Evolutionary conservation across 2,329 filamentous ascomycete genomes (phyloP), one percentile per base, ranked within the genome.

Genomic region (Paraconiothyrium brasiliense): DNA sequence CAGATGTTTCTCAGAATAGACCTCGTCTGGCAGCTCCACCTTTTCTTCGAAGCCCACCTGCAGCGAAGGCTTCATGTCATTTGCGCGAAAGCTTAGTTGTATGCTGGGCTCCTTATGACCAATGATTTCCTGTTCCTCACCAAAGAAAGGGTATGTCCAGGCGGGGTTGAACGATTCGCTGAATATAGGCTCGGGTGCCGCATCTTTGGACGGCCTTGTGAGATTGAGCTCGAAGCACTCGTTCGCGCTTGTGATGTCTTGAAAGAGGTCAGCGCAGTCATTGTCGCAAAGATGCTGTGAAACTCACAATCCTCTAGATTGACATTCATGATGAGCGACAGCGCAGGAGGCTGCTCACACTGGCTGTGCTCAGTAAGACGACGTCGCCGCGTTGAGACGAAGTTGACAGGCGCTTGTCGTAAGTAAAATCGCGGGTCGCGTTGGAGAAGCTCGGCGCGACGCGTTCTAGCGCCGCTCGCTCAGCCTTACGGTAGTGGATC

Each of bases 61-160:
- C 35, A 97, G 77, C 69, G 92, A 87, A 0, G 94, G 93, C 67
- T 89, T 89, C 81, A 98, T 88, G 76, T 97, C 91, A 76, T 90
- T 87, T 43, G 87, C 86, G 37, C 85, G 84, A 68, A 90, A 89
- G 64, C 88, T 88, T 58, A 98, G 81, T 65, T 88, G 87, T 74
- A 98, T 90, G 66, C 88, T 88, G 58, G 97, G 85, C 57, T 89
- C 88, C 76, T 93, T 90, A 83, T 97, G 97, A 41, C 94, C 94
- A 71, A 97, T 94, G 66, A 98, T 94, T 34, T 86, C 87, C 79
- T 99, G 93, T 9, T 95, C 90, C n/a, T 98, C 91, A 72, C 93
- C 93, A 70, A 98, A 97, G 66, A 99, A 91, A 1, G 92, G 84
- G 78, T 98, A 97, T 20, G 94, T 97, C 77, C 94, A 96, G 73